Base-by-base conservation (phyloP, 805 yeast genomes). In the Ogataea thermomethanolica region DNA sequence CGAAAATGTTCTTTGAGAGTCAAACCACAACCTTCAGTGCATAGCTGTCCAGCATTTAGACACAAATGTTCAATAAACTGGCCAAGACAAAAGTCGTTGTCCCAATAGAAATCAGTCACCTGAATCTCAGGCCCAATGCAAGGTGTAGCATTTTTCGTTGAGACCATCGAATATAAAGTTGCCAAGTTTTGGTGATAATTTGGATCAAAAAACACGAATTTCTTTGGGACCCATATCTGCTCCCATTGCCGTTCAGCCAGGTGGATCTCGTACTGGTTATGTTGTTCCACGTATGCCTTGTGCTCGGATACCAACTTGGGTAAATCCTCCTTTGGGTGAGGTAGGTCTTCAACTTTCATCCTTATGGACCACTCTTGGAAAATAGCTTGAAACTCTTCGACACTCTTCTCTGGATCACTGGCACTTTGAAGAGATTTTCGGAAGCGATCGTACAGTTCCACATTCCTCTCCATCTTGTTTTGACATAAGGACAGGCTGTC, bases 101-200 rank as follows among this genome's bases (percentile, higher is more conserved):
- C 96, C 68, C 95, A 79, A 58, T 91, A 93, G 55, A 74, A 95
- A 46, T 90, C 96, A 35, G 90, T 81, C 1, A 81, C 78, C 25
- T 86, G 79, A n/a, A 79, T 69, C 40, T 79, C 87, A 0, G 99
- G 99, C 0, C 98, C 98, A 29, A 80, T 69, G 55, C 99, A 93
- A 0, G 97, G 97, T 0, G 95, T 88, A 0, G 95, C 84, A 29
- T 87, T 84, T 52, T 81, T 83, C 7, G 81, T 76, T 3, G 91
- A 84, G 0, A 89, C 91, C 65, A 87, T 77, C 1, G 95, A 84
- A 54, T 84, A 87, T 17, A 91, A 66, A 10, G 88, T 76, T 5
- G 84, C 76, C 23, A 95, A 78, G 51, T 76, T 83, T 54, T 88
- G 95, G 56, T 91, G 96, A 29, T 73, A 70, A 13, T 76, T 74